phyloP scores from a whole-genome alignment of 495 filamentous ascomycete species.

The Rhypophila decipiens region DNA sequence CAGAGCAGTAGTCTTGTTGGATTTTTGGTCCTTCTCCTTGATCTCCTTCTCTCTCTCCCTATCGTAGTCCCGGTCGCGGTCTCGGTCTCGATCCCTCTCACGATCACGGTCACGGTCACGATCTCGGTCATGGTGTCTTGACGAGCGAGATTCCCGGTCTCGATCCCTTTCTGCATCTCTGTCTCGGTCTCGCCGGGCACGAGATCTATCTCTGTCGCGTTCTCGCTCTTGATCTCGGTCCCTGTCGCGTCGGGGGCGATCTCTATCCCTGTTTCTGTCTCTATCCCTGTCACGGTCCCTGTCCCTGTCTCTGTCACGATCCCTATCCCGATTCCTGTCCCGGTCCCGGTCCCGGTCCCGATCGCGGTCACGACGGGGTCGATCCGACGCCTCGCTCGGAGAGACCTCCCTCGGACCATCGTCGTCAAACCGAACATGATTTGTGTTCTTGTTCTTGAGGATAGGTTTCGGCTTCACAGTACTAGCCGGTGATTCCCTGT shows the following conservation, averaged over 20 bases:
- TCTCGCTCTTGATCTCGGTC: conserved; percentile 22
- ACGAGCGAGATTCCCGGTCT: conserved; percentile 18
- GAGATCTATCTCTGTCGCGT: conserved; percentile 3
- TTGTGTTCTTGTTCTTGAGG: conserved; percentile 44
- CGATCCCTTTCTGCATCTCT: conserved; percentile 26
- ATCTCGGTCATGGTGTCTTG: conserved; percentile 6
- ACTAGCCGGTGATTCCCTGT: conserved; percentile 28
- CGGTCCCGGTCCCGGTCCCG: conserved; percentile 16
- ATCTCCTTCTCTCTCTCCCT: conserved; percentile 15
- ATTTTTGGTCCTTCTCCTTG: conserved; percentile 22
- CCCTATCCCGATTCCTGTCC: conserved; percentile 19
- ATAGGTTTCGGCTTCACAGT: conserved; percentile 42
- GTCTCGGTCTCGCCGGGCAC: conserved; percentile 16
- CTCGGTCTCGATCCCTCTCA: conserved; percentile 25
- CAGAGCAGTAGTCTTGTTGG: conserved; percentile 29
- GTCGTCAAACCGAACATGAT: conserved; percentile 40
- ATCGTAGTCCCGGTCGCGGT: conserved; percentile 21
- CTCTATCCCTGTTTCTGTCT: too few relatives aligned
- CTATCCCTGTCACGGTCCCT: too few relatives aligned
- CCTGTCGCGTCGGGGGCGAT: conserved; percentile 14
- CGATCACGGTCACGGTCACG: conserved; percentile 17
- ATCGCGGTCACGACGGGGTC: conserved; percentile 13
- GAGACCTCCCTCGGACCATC: conserved; percentile 32
- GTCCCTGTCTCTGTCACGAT: conserved; percentile 11
- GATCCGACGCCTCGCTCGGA: conserved; percentile 15